These are phyloP conservation scores for Haplosporangium sp. DNA, from an alignment of 371 early-diverging fungal genomes.

Conservation along the genomic window DNA sequence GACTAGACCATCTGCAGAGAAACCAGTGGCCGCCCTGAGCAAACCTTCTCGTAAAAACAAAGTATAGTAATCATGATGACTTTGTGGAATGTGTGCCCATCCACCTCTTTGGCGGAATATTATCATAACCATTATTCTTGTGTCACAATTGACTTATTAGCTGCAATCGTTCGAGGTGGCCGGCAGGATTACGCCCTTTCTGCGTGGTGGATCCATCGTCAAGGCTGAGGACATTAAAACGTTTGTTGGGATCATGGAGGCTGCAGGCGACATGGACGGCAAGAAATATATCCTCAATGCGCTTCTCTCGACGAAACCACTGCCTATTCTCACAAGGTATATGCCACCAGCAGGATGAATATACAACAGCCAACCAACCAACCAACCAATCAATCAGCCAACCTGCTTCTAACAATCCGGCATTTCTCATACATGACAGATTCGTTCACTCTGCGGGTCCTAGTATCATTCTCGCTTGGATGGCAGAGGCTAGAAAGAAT, in stretches of 20 bases:
- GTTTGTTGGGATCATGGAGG: conserved; percentile 19
- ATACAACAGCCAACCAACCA: no score
- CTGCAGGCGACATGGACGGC: background rate
- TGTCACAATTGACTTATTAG: background rate
- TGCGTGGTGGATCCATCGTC: conserved; percentile 21
- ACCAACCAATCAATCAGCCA: no score
- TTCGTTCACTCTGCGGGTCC: conserved; percentile 17
- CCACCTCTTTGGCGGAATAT: background rate
- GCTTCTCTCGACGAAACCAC: conserved; percentile 14
- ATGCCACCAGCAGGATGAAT: background rate
- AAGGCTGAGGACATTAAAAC: conserved; percentile 1
- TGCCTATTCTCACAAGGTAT: conserved; percentile 18
- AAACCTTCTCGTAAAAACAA: background rate
- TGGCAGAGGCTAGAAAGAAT: conserved; percentile 13
- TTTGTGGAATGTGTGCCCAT: no score
- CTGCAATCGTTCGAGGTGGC: background rate
- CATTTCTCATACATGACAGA: conserved; percentile 1
- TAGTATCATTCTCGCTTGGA: conserved; percentile 9
- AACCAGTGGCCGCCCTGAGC: background rate
- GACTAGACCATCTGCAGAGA: background rate
- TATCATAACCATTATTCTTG: background rate
- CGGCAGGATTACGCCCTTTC: conserved; percentile 1
- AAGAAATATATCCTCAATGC: conserved; percentile 28
- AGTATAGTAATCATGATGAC: no score
- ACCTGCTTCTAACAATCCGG: background rate